These are phyloP conservation scores for Pulveroboletus sp. DNA, from an alignment of 768 basidiomycete species.

Conservation along the genomic window DNA sequence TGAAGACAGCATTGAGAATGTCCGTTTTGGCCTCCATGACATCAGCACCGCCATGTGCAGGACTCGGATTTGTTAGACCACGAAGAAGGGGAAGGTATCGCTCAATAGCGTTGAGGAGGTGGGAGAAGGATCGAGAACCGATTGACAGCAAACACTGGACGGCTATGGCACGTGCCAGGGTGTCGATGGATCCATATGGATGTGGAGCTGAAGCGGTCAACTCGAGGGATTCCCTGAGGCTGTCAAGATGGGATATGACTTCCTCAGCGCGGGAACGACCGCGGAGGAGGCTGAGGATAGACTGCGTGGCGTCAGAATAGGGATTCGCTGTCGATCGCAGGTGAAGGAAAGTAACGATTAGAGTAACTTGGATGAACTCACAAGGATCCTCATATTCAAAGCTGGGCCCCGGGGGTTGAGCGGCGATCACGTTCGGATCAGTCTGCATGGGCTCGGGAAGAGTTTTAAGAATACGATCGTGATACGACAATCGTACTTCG, in stretches of 20 bases:
- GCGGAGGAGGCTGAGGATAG: slow-evolving; percentile 76
- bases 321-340: slow-evolving; percentile 51
- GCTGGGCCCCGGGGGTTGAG: slow-evolving; percentile 70
- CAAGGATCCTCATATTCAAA: slow-evolving; percentile 83
- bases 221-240: slow-evolving; percentile 61
- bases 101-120: slow-evolving; percentile 96
- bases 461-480: slow-evolving; percentile 86
- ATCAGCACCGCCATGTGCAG: slow-evolving; percentile 25
- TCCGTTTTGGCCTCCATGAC: slow-evolving; percentile 59
- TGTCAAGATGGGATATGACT: slow-evolving; percentile 69
- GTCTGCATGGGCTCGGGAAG: slow-evolving; percentile 78
- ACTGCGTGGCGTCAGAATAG: slow-evolving; percentile 74
- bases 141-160: slow-evolving; percentile 87
- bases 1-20: slow-evolving; percentile 63
- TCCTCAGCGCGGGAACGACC: slow-evolving; percentile 76
- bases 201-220: slow-evolving; percentile 49
- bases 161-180: slow-evolving; percentile 68
- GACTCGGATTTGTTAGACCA: slow-evolving; percentile 39
- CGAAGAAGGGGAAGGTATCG: slow-evolving; percentile 81
- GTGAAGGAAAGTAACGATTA: not conserved
- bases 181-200: slow-evolving; percentile 54
- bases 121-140: slow-evolving; percentile 94
- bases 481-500: slow-evolving; percentile 88
- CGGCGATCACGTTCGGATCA: slow-evolving; percentile 58
- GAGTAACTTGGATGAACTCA: slow-evolving; percentile 29